Evolutionary conservation across 768 basidiomycete genomes (phyloP), one percentile per base, ranked within the genome.

Genomic region (Mrakia gelida): DNA sequence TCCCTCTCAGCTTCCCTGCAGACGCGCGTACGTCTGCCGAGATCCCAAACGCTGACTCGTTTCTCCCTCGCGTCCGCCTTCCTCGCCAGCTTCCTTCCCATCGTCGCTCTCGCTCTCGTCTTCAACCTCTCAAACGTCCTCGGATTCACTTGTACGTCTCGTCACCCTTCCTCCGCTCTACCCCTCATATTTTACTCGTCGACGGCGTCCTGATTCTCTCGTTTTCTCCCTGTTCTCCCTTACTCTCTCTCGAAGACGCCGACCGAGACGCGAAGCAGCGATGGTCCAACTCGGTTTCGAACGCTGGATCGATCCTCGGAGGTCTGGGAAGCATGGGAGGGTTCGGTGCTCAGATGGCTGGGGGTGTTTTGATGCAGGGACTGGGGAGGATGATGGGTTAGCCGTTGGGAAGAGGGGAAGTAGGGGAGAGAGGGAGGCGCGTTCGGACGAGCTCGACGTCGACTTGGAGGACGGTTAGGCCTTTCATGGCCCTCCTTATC

Each of bases 71-170:
- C n/a, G 4, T 63, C 61, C 59, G 61, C 43, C 5, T 38, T 59
- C 38, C 15, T 78, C 54, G 10, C 4, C 32, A 97, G 95, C 13
- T 98, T 95, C 85, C 87, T 98, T 79, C 97, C 97, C 11, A 98
- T 98, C 81, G 95, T 98, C 75, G 84, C 91, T 59, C 90, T 99
- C 52, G 97, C 97, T 0, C 87, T 98, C 70, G 92, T 98, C 54
- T 98, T 99, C 89, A 98, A 99, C 84, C 82, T 94, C 73, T 94
- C 93, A 13, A 98, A 98, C 81, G 92, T 91, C n/a, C 87, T 98
- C 73, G 96, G 96, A 16, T 98, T 98, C 86, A 97, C 95, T 71
- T 98, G 94, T 82, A 93, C 92, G 93, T 93, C 56, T 26, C n/a
- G 34, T 28, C n/a, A 0, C n/a, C 77, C 30, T 28, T 68, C 67